Evolutionary conservation across 768 basidiomycete species (phyloP), one percentile per base, ranked within the genome.

Genomic region (Chalciporus piperatus): DNA sequence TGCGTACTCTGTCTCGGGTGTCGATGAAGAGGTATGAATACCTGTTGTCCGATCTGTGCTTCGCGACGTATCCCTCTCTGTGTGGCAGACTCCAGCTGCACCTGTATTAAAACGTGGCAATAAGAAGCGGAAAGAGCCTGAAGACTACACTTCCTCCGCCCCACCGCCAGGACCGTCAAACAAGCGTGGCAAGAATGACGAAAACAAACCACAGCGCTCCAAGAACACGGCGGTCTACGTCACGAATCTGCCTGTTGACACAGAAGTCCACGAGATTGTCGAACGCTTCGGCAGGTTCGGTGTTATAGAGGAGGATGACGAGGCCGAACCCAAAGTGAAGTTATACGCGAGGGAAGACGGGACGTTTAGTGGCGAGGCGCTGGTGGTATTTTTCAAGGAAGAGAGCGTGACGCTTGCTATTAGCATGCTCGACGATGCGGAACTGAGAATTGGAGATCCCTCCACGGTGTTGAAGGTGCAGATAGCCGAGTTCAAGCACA

Each of bases 351-450:
- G 82, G 52, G 92, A 91, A 6, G 82, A 90, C 54, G 94, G 95
- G 30, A 65, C 79, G 22, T 97, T 98, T 70, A 97, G 82, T 59
- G 96, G 97, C 35, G 96, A 98, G 59, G 96, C 94, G 3, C 72
- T 98, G 57, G 86, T 99, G 51, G 93, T 98, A 30, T 99, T 90
- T 70, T 96, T 98, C 78, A 97, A 97, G 69, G 93, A 96, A 67
- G 95, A 93, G 54, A 92, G 89, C n/a, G 97, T 98, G 17, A 70
- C 74, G 4, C 76, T 98, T 48, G 96, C 95, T 9, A 64, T 90
- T 55, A 87, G 77, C 58, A 75, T 98, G 47, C 74, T 98, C 54
- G 95, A 98, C 66, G 96, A 98, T 52, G 91, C 91, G 2, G 94
- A 97, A 67, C 73, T 99, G 54, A 75, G 92, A 51, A 61, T 96